Conservation (phyloP, 2,329 filamentous ascomycete species). For the Talaromyces marneffei region DNA sequence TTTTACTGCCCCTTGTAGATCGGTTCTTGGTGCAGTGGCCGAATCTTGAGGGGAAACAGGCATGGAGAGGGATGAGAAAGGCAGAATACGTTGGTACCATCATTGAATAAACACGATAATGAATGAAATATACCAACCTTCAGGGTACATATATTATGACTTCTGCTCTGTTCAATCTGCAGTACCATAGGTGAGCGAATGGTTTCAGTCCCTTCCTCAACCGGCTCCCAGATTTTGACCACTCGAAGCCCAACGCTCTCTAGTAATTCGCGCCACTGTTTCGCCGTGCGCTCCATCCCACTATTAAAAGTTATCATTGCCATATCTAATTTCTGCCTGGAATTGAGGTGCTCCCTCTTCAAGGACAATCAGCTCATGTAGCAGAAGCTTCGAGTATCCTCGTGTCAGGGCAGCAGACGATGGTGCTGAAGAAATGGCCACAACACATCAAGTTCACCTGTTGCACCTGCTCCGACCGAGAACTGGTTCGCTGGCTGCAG, state of each 20-base stretch:
- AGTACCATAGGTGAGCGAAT: not conserved
- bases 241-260: slow-evolving; percentile 19
- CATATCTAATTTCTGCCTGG: not conserved
- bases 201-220: not conserved
- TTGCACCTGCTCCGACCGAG: not conserved
- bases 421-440: not conserved
- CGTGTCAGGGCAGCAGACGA: slow-evolving; percentile 11
- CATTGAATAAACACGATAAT: slow-evolving; percentile 24
- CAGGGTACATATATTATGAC: not conserved
- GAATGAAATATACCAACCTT: not conserved
- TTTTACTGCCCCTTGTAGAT: slow-evolving; percentile 68
- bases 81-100: slow-evolving; percentile 37
- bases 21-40: slow-evolving; percentile 79
- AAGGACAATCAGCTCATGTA: slow-evolving; percentile 42
- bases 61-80: slow-evolving; percentile 35
- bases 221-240: slow-evolving; percentile 20
- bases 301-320: slow-evolving; percentile 4
- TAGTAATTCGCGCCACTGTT: not conserved
- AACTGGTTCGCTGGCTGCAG: slow-evolving; percentile 4
- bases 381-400: slow-evolving; percentile 33
- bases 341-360: slow-evolving; percentile 25
- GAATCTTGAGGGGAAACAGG: slow-evolving; percentile 47
- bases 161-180: not conserved
- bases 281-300: slow-evolving; percentile 1
- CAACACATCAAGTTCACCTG: not conserved